phyloP scores from a whole-genome alignment of 352 stramenopile genomes.

The Pythium monospermum region DNA sequence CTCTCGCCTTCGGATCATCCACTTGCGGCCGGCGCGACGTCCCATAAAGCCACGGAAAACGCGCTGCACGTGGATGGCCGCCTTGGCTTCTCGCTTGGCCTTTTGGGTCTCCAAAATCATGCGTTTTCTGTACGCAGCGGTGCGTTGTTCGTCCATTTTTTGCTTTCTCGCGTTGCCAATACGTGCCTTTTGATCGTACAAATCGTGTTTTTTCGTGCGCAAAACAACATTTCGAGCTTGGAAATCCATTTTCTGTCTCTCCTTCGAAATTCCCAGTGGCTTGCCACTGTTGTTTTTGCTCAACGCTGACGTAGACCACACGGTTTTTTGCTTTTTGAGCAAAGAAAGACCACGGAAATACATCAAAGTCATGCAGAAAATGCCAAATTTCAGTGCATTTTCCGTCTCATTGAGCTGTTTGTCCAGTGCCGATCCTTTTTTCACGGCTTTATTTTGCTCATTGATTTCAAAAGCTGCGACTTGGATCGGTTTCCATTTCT shows the following conservation, averaged over 20 bases:
- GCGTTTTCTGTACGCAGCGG: conserved; percentile 48
- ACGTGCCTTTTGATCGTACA: conserved; percentile 59
- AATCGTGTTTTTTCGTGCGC: conserved; percentile 30
- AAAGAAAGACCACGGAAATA: conserved; percentile 92
- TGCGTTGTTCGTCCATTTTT: conserved; percentile 62
- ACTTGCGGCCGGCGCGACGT: conserved; percentile 74
- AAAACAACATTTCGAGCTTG: conserved; percentile 39
- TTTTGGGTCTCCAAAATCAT: conserved; percentile 61
- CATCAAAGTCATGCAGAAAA: conserved; percentile 96
- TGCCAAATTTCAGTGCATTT: conserved; percentile 91
- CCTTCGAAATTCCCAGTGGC: conserved; percentile 24
- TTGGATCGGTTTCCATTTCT: conserved; percentile 78
- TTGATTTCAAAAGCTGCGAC: conserved; percentile 50
- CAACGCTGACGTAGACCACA: conserved; percentile 56
- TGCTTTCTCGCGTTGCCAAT: conserved; percentile 51
- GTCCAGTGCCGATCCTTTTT: conserved; percentile 59
- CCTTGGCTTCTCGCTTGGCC: conserved; percentile 47
- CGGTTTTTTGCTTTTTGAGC: conserved; percentile 78
- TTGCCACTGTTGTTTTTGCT: conserved; percentile 20
- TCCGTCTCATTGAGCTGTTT: conserved; percentile 84
- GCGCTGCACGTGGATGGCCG: conserved; percentile 61
- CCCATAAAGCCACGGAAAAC: conserved; percentile 77
- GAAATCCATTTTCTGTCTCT: conserved; percentile 48
- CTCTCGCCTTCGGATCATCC: conserved; percentile 78
- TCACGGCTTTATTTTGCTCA: conserved; percentile 52